Conservation (phyloP, 139 green algal species). For the Helicosporidium sp. region DNA sequence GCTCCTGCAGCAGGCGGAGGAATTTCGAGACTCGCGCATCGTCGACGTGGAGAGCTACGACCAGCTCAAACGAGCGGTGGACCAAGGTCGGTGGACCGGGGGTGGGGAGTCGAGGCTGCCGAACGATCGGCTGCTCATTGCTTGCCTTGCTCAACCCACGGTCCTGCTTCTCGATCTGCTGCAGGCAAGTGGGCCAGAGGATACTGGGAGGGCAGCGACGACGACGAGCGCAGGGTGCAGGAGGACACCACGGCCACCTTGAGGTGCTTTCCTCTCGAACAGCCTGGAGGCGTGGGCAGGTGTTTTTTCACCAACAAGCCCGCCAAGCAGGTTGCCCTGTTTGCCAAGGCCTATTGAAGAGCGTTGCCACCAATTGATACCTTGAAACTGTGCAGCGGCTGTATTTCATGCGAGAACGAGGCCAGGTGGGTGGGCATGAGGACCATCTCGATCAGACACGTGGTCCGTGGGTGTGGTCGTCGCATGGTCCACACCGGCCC, state of each 20-base stretch:
- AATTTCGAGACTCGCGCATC: constrained; percentile 87
- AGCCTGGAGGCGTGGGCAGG: constrained; percentile 26
- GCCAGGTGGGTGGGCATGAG: too few species aligned
- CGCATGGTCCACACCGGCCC: too few species aligned
- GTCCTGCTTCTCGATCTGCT: too few species aligned
- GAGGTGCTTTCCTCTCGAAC: constrained; percentile 91
- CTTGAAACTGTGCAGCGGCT: too few species aligned
- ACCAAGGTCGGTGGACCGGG: constrained; percentile 19
- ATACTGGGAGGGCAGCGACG: constrained; percentile 65
- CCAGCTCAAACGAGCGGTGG: constrained; percentile 67
- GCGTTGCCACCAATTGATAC: background rate
- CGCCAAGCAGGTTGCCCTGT: constrained; percentile 74
- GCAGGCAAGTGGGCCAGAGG: constrained; percentile 81
- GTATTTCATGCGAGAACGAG: too few species aligned
- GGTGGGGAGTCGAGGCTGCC: background rate
- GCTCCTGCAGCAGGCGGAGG: constrained; percentile 46
- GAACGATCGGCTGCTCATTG: too few species aligned
- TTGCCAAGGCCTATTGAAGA: constrained; percentile 83
- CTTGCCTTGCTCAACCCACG: too few species aligned
- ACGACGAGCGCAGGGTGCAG: constrained; percentile 70
- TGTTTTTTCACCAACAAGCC: constrained; percentile 67
- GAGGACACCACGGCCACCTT: constrained; percentile 81
- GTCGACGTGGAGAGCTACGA: constrained; percentile 81
- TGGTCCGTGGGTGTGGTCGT: too few species aligned
- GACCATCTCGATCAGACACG: too few species aligned